Conservation (phyloP, 2,329 filamentous ascomycete genomes). For the Colletotrichum costaricense region DNA sequence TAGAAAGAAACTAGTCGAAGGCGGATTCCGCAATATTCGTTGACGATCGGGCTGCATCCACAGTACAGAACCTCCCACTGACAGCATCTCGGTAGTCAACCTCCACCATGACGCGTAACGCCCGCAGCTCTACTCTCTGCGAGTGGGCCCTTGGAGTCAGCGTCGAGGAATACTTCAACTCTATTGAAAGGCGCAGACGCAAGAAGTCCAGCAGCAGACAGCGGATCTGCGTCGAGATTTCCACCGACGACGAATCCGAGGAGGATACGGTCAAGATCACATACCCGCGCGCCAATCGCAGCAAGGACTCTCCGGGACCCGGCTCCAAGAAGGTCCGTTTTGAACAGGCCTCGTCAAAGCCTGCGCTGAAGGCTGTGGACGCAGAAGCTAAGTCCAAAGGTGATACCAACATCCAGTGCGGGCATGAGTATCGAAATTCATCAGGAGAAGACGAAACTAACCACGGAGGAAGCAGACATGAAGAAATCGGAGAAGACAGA, state of each 20-base stretch:
- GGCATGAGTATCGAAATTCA: constrained; percentile 18
- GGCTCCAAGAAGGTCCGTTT: constrained; percentile 58
- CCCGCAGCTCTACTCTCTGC: constrained; percentile 42
- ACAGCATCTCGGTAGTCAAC: neutral
- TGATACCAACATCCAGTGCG: neutral
- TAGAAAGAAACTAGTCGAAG: neutral
- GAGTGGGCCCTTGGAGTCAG: constrained; percentile 55
- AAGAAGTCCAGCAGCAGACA: constrained; percentile 40
- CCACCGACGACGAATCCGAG: constrained; percentile 64
- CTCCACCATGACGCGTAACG: constrained; percentile 27
- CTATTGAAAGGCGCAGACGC: constrained; percentile 22
- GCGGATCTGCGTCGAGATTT: constrained; percentile 49
- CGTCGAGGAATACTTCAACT: constrained; percentile 42
- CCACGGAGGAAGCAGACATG: constrained; percentile 10
- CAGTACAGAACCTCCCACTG: neutral
- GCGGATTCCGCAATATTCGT: neutral
- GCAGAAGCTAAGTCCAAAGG: constrained; percentile 29
- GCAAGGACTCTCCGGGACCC: constrained; percentile 1
- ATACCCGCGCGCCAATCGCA: constrained; percentile 54
- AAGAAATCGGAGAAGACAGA: constrained; percentile 17
- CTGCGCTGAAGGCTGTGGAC: constrained; percentile 49
- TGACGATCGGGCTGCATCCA: neutral
- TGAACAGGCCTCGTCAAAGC: constrained; percentile 46
- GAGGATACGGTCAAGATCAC: constrained; percentile 60
- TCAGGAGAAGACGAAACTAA: constrained; percentile 21